Evolutionary conservation across 306 rosid species (phyloP), one percentile per base, ranked within the genome.

Genomic region (Gillenia trifoliata): DNA sequence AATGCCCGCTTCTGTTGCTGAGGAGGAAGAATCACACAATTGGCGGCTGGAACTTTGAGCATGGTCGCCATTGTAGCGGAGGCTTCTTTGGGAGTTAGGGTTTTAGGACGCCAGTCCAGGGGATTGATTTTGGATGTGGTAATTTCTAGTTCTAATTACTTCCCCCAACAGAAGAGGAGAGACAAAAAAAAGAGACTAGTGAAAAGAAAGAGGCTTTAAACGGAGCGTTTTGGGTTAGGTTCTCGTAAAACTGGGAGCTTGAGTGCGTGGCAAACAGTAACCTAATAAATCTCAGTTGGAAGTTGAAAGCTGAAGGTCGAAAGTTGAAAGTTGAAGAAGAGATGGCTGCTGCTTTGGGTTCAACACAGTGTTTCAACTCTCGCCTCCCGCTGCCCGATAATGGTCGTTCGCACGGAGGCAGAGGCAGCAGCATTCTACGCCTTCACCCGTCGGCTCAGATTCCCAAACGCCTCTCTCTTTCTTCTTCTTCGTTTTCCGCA

Each of bases 301-400:
- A n/a, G n/a, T n/a, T n/a, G n/a, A n/a, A n/a, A n/a, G n/a, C n/a
- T n/a, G n/a, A n/a, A n/a, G n/a, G n/a, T n/a, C n/a, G n/a, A n/a
- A n/a, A n/a, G n/a, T n/a, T n/a, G 33, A 59, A 59, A 22, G 23
- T 22, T 55, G 61, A 22, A 55, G 60, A 12, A 57, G 30, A 50
- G 33, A 54, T 70, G 74, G 74, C 74, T 11, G 65, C 75, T 12
- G 26, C 41, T 8, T 49, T 43, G 20, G 64, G 50, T 55, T 34
- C 75, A 71, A 71, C 66, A 16, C 66, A 16, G 36, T 15, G 75
- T 17, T 70, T 71, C 23, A 61, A 36, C 34, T 71, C 75, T 13
- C 34, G 63, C 63, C 49, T 70, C 47, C 47, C 64, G 10, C 10
- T 34, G 28, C 11, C 69, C 22, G 49, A 65, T 65, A 36, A n/a